Evolutionary conservation across 192 early-diverging fungal genomes (phyloP).

Genomic region (Jimgerdemannia flammicorona): DNA sequence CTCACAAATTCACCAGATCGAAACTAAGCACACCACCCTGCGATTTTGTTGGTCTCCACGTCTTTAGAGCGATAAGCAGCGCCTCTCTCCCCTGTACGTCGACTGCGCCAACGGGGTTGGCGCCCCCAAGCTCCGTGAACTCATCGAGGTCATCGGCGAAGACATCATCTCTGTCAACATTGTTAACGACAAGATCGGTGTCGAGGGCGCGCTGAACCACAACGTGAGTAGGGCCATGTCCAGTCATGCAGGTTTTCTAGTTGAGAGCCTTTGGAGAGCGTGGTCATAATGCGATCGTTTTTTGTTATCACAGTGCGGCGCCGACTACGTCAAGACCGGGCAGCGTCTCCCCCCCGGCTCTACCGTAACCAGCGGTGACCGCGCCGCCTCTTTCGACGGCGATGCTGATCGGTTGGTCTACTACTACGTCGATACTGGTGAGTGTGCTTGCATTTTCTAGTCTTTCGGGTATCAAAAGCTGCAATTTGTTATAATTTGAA

Average conservation of each 20-base stretch:
- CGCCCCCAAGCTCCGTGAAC: conserved; percentile 80
- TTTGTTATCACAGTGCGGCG: conserved; percentile 67
- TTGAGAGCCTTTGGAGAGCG: neutral
- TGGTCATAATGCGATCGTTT: neutral
- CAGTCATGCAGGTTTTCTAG: neutral
- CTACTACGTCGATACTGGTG: conserved; percentile 83
- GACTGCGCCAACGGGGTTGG: conserved; percentile 98
- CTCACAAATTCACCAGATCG: too few relatives aligned
- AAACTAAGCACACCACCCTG: conserved; percentile 2
- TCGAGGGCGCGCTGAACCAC: conserved; percentile 78
- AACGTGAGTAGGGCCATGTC: conserved; percentile 48
- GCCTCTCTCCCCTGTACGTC: conserved; percentile 66
- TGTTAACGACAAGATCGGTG: conserved; percentile 70
- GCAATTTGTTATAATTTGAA: too few relatives aligned
- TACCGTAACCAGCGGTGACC: conserved; percentile 52
- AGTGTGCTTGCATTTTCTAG: neutral
- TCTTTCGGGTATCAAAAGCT: too few relatives aligned
- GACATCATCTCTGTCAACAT: conserved; percentile 64
- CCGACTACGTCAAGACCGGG: conserved; percentile 96
- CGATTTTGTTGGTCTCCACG: neutral
- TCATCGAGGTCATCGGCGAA: conserved; percentile 60
- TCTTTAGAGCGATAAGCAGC: conserved; percentile 62
- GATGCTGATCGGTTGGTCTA: conserved; percentile 98
- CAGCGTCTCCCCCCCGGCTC: conserved; percentile 76
- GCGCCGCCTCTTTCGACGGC: conserved; percentile 92